These are phyloP conservation scores for Trametes hirsuta DNA, from an alignment of 1,284 basidiomycete species.

Conservation along the genomic window DNA sequence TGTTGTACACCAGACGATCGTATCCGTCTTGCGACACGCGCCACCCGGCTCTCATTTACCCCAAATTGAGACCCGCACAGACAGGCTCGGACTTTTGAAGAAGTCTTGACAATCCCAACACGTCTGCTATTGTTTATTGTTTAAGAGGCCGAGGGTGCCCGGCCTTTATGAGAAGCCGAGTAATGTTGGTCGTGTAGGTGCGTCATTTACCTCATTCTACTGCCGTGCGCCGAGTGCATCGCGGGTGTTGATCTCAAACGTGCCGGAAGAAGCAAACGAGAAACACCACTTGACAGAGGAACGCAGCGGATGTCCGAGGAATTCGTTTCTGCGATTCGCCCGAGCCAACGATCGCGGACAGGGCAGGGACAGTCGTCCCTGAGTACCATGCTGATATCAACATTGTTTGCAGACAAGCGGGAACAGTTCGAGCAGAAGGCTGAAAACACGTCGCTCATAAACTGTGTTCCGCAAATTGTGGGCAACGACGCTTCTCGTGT, in stretches of 20 bases:
- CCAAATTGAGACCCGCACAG: background rate
- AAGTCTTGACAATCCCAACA: background rate
- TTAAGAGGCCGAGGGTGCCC: background rate
- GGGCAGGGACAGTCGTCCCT: slow-evolving; percentile 1
- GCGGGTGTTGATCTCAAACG: slow-evolving; percentile 1
- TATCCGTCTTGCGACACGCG: background rate
- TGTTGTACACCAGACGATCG: background rate
- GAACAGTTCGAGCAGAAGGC: background rate
- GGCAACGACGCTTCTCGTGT: background rate
- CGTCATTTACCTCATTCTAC: slow-evolving; percentile 5
- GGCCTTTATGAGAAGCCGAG: background rate
- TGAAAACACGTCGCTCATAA: slow-evolving; percentile 3
- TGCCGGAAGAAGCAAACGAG: slow-evolving; percentile 2
- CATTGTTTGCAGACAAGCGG: slow-evolving; percentile 8
- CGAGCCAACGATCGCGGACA: background rate
- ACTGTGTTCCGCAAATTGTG: background rate
- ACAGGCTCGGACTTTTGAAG: background rate
- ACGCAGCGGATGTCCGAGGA: slow-evolving; percentile 20
- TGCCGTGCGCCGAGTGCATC: background rate
- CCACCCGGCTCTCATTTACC: background rate
- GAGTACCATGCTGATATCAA: slow-evolving; percentile 6
- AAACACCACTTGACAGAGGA: background rate
- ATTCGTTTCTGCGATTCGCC: background rate
- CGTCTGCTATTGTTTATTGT: too few species aligned
- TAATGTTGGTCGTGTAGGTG: background rate